Evolutionary conservation across 2,329 filamentous ascomycete species (phyloP).

Genomic region (Xylariaceae sp.): DNA sequence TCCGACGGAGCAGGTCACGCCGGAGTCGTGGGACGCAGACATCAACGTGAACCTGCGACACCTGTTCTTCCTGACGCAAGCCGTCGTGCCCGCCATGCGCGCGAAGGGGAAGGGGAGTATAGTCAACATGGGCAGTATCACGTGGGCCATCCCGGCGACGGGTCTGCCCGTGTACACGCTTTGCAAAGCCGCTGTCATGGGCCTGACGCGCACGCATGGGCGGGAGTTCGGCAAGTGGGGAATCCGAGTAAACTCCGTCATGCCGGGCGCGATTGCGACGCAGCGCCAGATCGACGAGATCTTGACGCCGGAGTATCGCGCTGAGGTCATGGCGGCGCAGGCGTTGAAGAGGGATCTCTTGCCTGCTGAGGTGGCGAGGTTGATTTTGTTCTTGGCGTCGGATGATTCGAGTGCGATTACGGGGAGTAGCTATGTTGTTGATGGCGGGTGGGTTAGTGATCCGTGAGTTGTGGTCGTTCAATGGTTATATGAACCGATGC

Average conservation of each 20-base stretch:
- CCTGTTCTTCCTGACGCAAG: constrained; percentile 40
- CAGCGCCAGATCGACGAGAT: constrained; percentile 40
- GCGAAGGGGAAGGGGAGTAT: constrained; percentile 32
- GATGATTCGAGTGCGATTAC: constrained; percentile 45
- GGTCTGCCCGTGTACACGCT: constrained; percentile 34
- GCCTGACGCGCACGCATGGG: constrained; percentile 36
- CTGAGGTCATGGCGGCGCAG: constrained; percentile 37
- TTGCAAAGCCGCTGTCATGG: constrained; percentile 37
- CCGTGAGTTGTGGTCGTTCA: constrained; percentile 2
- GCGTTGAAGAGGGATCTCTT: constrained; percentile 38
- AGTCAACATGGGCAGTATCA: constrained; percentile 39
- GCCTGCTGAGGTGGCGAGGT: constrained; percentile 42
- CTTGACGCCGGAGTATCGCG: constrained; percentile 38
- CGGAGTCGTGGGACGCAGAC: constrained; percentile 39
- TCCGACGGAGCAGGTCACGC: constrained; percentile 35
- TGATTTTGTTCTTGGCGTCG: constrained; percentile 42
- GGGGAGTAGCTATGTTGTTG: constrained; percentile 38
- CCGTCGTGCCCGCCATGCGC: constrained; percentile 35
- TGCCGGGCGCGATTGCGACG: constrained; percentile 45
- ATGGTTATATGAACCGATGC: background rate
- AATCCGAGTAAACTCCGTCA: constrained; percentile 44
- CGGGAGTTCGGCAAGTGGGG: constrained; percentile 35
- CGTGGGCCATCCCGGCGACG: constrained; percentile 34
- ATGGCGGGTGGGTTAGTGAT: constrained; percentile 34
- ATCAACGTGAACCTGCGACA: constrained; percentile 43